Evolutionary conservation across 169 alveolate genomes (phyloP).

Genomic region (Miamiensis avidus): DNA sequence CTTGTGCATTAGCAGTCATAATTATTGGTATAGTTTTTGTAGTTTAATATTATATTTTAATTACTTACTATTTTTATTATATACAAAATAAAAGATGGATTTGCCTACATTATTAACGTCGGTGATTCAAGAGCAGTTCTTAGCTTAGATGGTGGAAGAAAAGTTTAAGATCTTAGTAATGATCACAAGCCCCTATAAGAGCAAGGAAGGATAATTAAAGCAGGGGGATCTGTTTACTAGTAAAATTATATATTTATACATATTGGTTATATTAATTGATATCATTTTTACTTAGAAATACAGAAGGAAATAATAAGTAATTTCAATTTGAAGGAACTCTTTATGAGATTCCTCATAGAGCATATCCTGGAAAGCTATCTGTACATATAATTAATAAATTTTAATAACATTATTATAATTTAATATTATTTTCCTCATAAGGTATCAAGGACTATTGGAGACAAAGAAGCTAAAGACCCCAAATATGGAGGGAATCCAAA

Average conservation of each 20-base stretch:
- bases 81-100: constrained; percentile 43
- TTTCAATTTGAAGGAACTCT: not conserved
- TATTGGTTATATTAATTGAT: constrained; percentile 4
- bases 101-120: constrained; percentile 64
- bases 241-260: not conserved
- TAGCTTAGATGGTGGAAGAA: constrained; percentile 31
- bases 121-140: constrained; percentile 79
- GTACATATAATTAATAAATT: constrained; percentile 34
- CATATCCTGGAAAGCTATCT: constrained; percentile 77
- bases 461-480: constrained; percentile 67
- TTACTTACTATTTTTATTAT: too few relatives aligned
- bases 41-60: too few relatives aligned
- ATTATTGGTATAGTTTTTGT: constrained; percentile 56
- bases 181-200: constrained; percentile 84
- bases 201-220: constrained; percentile 64
- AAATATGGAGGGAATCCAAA: constrained; percentile 80
- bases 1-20: constrained; percentile 81
- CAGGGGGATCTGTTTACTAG: constrained; percentile 81
- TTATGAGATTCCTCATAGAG: constrained; percentile 68
- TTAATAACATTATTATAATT: constrained; percentile 32
- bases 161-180: constrained; percentile 51
- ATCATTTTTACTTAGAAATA: not conserved
- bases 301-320: not conserved
- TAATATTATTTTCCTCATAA: constrained; percentile 31
- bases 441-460: constrained; percentile 82